Evolutionary conservation across 2,329 filamentous ascomycete genomes (phyloP).

Genomic region (Esteya vermicola): DNA sequence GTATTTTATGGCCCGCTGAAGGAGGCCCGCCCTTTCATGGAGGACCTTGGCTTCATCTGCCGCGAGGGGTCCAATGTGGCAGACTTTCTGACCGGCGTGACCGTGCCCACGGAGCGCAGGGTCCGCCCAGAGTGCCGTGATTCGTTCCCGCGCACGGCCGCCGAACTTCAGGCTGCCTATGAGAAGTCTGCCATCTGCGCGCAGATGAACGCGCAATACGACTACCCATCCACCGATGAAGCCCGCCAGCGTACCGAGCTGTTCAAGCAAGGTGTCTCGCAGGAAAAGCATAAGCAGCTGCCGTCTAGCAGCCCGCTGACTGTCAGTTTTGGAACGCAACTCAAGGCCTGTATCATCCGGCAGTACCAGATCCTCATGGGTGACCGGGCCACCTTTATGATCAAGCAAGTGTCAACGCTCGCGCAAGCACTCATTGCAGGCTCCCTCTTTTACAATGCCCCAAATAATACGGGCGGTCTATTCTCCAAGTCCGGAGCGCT

Average conservation of each 20-base stretch:
- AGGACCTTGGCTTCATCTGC: constrained; percentile 51
- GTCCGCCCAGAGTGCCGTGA: constrained; percentile 53
- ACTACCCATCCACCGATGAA: constrained; percentile 36
- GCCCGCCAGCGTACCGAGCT: constrained; percentile 33
- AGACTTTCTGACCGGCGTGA: constrained; percentile 67
- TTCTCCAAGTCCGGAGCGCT: constrained; percentile 37
- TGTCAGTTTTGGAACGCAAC: constrained; percentile 52
- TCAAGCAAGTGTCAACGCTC: constrained; percentile 62
- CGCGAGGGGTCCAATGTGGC: constrained; percentile 49
- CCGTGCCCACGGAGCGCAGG: constrained; percentile 58
- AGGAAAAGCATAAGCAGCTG: constrained; percentile 52
- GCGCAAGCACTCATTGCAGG: constrained; percentile 60
- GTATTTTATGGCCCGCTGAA: constrained; percentile 49
- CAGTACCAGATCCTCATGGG: constrained; percentile 70
- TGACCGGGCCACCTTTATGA: constrained; percentile 60
- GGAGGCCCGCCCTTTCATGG: constrained; percentile 51
- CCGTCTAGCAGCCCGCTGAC: constrained; percentile 30
- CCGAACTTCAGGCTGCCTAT: constrained; percentile 43
- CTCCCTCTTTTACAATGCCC: constrained; percentile 63
- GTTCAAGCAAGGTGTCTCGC: constrained; percentile 38
- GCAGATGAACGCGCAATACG: constrained; percentile 39
- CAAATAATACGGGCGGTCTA: constrained; percentile 44
- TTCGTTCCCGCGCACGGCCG: constrained; percentile 44
- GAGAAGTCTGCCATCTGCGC: constrained; percentile 39
- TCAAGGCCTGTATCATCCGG: constrained; percentile 51